Evolutionary conservation across 352 stramenopile genomes (phyloP).

Genomic region (Bremia lactucae): DNA sequence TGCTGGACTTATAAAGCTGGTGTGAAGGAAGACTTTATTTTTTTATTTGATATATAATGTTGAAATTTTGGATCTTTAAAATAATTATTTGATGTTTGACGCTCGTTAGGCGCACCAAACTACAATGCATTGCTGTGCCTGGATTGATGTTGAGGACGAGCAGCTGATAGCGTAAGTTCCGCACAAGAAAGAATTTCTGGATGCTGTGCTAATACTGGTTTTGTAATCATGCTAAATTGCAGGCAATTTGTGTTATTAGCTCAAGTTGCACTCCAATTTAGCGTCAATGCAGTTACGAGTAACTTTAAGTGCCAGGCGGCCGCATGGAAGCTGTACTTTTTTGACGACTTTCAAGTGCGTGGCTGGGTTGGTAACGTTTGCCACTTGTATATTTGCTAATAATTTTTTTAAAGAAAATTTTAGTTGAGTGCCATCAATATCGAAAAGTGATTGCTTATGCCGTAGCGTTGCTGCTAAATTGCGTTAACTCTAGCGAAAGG

Average conservation of each 20-base stretch:
- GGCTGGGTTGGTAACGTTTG: background rate
- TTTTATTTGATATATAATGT: too few species aligned
- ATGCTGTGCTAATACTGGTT: background rate
- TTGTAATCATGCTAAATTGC: constrained; percentile 3
- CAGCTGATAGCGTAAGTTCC: constrained; percentile 25
- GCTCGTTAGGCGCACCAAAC: constrained; percentile 29
- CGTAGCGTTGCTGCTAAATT: constrained; percentile 55
- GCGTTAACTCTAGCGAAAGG: constrained; percentile 31
- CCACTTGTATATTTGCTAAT: background rate
- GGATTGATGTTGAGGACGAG: constrained; percentile 53
- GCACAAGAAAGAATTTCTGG: background rate
- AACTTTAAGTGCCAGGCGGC: constrained; percentile 32
- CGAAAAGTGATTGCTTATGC: constrained; percentile 69
- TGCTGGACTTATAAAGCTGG: constrained; percentile 10
- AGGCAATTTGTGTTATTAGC: constrained; percentile 38
- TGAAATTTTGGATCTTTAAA: background rate
- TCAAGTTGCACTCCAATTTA: constrained; percentile 69
- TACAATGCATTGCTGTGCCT: constrained; percentile 32
- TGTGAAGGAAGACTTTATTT: too few species aligned
- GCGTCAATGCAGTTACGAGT: constrained; percentile 49
- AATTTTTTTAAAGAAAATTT: constrained; percentile 46
- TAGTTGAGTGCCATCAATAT: constrained; percentile 69
- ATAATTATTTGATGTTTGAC: background rate
- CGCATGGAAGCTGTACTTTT: constrained; percentile 58
- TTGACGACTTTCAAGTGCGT: constrained; percentile 52